These are phyloP conservation scores for Naganishia friedmannii DNA, from an alignment of 768 basidiomycete species.

Conservation along the genomic window DNA sequence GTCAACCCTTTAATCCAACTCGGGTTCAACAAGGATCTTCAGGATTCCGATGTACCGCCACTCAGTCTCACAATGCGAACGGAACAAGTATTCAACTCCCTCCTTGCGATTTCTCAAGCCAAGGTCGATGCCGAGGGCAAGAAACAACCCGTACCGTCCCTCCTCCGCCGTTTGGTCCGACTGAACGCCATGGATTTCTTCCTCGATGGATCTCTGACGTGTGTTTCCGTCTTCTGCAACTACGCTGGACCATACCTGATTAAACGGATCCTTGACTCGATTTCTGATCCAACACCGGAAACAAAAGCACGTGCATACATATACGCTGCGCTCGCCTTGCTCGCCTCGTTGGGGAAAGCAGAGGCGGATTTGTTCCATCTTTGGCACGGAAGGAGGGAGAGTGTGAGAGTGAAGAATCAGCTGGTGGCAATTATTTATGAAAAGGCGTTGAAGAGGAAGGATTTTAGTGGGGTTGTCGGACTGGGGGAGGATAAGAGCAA, in stretches of 20 bases:
- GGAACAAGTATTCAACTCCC: constrained; percentile 31
- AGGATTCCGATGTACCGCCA: constrained; percentile 43
- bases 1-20: constrained; percentile 42
- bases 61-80: constrained; percentile 41
- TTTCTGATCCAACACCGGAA: constrained; percentile 56
- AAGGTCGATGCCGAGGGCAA: constrained; percentile 9
- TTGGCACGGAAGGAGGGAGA: constrained; percentile 71
- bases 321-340: constrained; percentile 72
- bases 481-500: constrained; percentile 10
- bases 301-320: constrained; percentile 66
- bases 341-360: constrained; percentile 61
- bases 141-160: constrained; percentile 7
- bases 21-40: constrained; percentile 43
- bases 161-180: constrained; percentile 38
- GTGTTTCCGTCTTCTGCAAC: constrained; percentile 68
- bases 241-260: constrained; percentile 83
- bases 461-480: constrained; percentile 70
- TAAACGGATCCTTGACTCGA: constrained; percentile 57
- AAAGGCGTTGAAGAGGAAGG: constrained; percentile 76
- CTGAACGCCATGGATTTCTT: constrained; percentile 51
- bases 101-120: constrained; percentile 10
- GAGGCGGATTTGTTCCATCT: constrained; percentile 48
- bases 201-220: constrained; percentile 67
- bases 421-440: constrained; percentile 84
- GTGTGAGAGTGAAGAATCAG: constrained; percentile 62